Percentiles rank a stretch among this genome's conserved stretches.
Evolutionary conservation across 2,329 filamentous ascomycete species (phyloP).

Genomic region (Colletotrichum abscissum): DNA sequence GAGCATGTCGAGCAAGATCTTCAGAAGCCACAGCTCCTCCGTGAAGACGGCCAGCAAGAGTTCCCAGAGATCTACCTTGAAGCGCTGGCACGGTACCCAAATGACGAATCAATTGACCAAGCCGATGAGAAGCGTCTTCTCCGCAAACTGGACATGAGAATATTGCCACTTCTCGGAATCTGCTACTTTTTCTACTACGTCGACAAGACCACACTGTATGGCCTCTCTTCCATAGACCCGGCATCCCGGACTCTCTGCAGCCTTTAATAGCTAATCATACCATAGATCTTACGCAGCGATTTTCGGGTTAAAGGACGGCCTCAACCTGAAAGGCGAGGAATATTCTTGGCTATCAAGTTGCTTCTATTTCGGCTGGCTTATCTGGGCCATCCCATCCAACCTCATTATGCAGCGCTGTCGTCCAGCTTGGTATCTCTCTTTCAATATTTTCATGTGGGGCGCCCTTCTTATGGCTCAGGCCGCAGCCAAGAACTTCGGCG

Average conservation of each 20-base stretch:
- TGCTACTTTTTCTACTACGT: constrained; percentile 56
- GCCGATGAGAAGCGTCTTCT: constrained; percentile 46
- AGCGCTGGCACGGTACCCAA: constrained; percentile 49
- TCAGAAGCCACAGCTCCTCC: constrained; percentile 19
- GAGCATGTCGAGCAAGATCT: constrained; percentile 38
- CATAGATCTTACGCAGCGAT: constrained; percentile 69
- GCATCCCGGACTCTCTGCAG: no score
- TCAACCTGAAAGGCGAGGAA: constrained; percentile 65
- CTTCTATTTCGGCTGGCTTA: constrained; percentile 53
- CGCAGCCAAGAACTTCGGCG: constrained; percentile 65
- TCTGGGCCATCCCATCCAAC: constrained; percentile 47
- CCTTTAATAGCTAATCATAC: background rate
- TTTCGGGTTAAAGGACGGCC: constrained; percentile 70
- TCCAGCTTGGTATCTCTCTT: constrained; percentile 50
- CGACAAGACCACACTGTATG: constrained; percentile 39
- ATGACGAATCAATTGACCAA: constrained; percentile 49
- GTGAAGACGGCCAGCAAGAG: constrained; percentile 37
- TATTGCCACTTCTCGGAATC: constrained; percentile 50
- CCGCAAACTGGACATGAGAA: constrained; percentile 51
- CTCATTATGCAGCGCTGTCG: constrained; percentile 46
- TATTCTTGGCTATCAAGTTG: constrained; percentile 59
- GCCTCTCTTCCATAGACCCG: no score
- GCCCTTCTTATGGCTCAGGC: constrained; percentile 60
- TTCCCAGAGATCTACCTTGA: constrained; percentile 46
- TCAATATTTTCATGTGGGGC: constrained; percentile 68